Evolutionary conservation across 495 filamentous ascomycete species (phyloP).

Genomic region (Podospora anserina): DNA sequence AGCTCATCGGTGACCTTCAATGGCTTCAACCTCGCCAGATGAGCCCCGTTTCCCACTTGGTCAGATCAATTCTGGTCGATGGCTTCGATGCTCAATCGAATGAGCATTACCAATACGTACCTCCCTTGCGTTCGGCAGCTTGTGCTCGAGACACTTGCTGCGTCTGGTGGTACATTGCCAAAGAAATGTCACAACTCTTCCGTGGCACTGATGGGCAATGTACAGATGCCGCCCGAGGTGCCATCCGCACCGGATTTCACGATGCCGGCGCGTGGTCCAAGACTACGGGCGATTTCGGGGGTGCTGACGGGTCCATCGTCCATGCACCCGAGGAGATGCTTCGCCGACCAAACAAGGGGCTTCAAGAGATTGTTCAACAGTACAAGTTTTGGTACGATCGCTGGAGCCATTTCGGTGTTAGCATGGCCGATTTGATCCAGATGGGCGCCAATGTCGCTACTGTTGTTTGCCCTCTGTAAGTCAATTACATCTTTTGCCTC

Average conservation of each 20-base stretch:
- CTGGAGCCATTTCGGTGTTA: conserved; percentile 33
- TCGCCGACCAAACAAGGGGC: conserved; percentile 31
- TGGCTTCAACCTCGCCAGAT: conserved; percentile 17
- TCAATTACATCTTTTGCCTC: background rate
- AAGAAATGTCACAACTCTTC: conserved; percentile 35
- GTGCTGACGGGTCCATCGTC: conserved; percentile 43
- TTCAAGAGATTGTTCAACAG: conserved; percentile 33
- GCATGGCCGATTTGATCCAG: conserved; percentile 44
- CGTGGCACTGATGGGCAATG: conserved; percentile 24
- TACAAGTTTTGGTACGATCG: conserved; percentile 31
- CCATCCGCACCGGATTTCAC: conserved; percentile 43
- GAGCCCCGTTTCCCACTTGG: conserved; percentile 22
- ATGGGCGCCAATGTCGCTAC: conserved; percentile 38
- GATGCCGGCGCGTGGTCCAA: conserved; percentile 40
- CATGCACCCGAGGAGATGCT: conserved; percentile 30
- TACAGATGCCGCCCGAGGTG: conserved; percentile 34
- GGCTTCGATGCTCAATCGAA: conserved; percentile 21
- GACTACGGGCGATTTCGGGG: conserved; percentile 27
- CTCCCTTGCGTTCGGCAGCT: conserved; percentile 20
- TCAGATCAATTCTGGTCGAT: conserved; percentile 32
- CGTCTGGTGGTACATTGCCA: conserved; percentile 41
- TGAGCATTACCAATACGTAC: conserved; percentile 26
- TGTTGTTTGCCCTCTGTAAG: conserved; percentile 36
- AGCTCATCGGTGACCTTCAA: conserved; percentile 39
- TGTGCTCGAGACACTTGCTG: conserved; percentile 41